Base-by-base conservation (phyloP, 495 filamentous ascomycete species). In the Oidiodendron maius region DNA sequence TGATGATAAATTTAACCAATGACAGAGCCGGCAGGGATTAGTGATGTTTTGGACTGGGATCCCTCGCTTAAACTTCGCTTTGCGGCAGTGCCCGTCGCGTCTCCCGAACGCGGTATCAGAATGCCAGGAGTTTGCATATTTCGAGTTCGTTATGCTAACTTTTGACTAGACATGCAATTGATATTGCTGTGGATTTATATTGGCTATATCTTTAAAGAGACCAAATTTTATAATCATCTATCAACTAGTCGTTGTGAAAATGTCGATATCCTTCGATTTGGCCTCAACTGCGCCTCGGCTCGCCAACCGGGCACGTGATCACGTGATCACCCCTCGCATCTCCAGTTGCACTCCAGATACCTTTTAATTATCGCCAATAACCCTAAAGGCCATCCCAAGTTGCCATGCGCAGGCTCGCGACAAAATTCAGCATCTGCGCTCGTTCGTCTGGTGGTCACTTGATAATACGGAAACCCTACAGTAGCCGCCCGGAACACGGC, bases 401-500 rank as follows among this genome's bases (percentile, higher is more conserved):
- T n/a, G n/a, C n/a, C n/a, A n/a, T n/a, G n/a, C n/a, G n/a, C n/a
- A n/a, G n/a, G n/a, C n/a, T n/a, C n/a, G n/a, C n/a, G n/a, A n/a
- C n/a, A n/a, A n/a, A n/a, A n/a, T n/a, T n/a, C n/a, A n/a, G n/a
- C n/a, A n/a, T n/a, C n/a, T n/a, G n/a, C n/a, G n/a, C n/a, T 43
- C 12, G 10, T 22, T 30, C 8, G 30, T 26, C 40, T 50, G 24
- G 26, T 50, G 40, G 42, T 38, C 32, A 34, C 13, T 42, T 34
- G 44, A 42, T 23, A 15, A 17, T 5, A n/a, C 20, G 22, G 26
- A 44, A 51, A 40, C 11, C 42, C n/a, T n/a, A n/a, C n/a, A n/a
- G 48, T 58, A 58, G 51, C 56, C 56, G 56, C 56, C 39, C 47
- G 56, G 56, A 45, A 58, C 24, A 45, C 54, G 54, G 54, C 35